Percentiles rank a stretch among this genome's conserved stretches.
These are phyloP conservation scores for Cryptococcus neoformans DNA, from an alignment of 1,284 basidiomycete species.

Conservation along the genomic window DNA sequence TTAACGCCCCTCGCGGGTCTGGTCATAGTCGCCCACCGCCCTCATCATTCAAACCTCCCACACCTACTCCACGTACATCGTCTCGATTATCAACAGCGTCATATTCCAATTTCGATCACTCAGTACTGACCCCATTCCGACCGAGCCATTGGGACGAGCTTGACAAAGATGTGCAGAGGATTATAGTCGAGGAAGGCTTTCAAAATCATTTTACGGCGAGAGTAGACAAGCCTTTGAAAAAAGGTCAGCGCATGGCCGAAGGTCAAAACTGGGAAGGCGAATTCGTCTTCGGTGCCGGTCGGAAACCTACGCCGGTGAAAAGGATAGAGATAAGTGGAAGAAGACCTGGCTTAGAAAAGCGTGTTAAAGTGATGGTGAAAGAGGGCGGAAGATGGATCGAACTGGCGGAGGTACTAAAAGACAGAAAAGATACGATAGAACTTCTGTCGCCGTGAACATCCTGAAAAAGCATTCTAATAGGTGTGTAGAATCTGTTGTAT, in stretches of 20 bases:
- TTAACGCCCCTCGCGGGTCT: neutral
- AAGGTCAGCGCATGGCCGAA: slow-evolving; percentile 36
- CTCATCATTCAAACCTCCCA: slow-evolving; percentile 37
- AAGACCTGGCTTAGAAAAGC: slow-evolving; percentile 11
- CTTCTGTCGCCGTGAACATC: neutral
- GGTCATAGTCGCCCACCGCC: slow-evolving; percentile 21
- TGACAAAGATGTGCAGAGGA: slow-evolving; percentile 31
- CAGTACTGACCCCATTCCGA: slow-evolving; percentile 24
- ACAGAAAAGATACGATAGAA: slow-evolving; percentile 15
- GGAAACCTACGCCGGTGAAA: slow-evolving; percentile 30
- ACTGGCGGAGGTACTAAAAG: slow-evolving; percentile 19
- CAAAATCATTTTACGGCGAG: slow-evolving; percentile 25
- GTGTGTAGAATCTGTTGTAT: neutral
- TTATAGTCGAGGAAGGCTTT: slow-evolving; percentile 27
- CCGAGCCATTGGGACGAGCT: slow-evolving; percentile 42
- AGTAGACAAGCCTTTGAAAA: slow-evolving; percentile 35
- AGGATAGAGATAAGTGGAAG: slow-evolving; percentile 27
- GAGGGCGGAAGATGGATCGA: slow-evolving; percentile 37
- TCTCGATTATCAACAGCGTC: slow-evolving; percentile 28
- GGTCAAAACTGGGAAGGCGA: slow-evolving; percentile 46
- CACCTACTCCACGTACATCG: slow-evolving; percentile 18
- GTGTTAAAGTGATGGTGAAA: slow-evolving; percentile 34
- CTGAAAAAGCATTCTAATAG: neutral
- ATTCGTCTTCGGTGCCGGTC: slow-evolving; percentile 41
- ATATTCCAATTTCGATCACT: slow-evolving; percentile 4